Evolutionary conservation across 1,284 basidiomycete species (phyloP), one percentile per base, ranked within the genome.

Genomic region (Boletellus deceptivus): DNA sequence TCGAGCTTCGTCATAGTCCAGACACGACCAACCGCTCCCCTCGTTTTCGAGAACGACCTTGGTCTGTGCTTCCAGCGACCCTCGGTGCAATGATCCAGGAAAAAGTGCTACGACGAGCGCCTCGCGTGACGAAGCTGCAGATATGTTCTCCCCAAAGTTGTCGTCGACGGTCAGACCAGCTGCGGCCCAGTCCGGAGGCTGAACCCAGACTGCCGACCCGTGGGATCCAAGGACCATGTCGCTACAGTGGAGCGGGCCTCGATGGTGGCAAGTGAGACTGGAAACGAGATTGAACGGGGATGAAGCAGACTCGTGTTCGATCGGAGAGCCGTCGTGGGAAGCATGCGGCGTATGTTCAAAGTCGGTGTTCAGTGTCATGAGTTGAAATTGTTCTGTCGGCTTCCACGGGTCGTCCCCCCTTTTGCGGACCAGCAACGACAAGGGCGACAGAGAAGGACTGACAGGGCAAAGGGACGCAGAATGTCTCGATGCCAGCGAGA

Each of bases 321-420:
- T 20, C 18, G 31, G 29, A n/a, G 52, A 40, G 14, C 27, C 24
- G 25, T 55, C 49, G 24, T 39, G 20, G 16, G 54, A 27, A 13
- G 54, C 14, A 10, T 39, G 44, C 17, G 29, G 48, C 14, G 38
- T 42, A n/a, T 31, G 24, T 31, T 46, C 24, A 5, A 48, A 35
- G 33, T 51, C 29, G 13, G 58, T 31, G 29, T 65, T 54, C 17
- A 83, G 62, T 3, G 63, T 67, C 69, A 79, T 80, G 17, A 84
- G 60, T 14, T 68, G 72, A 58, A 79, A 76, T 3, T 69, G 64
- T 45, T 77, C 72, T 0, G 73, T 65, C 2, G 75, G 60, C 39
- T 50, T 59, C 84, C 83, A 86, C 0, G 81, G 81, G 55, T 85
- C 75, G 43, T 79, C 75, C 57, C 72, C 77, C 59, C 82, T 78